Base-by-base conservation (phyloP, 2,329 filamentous ascomycete genomes). In the Diaporthe amygdali region DNA sequence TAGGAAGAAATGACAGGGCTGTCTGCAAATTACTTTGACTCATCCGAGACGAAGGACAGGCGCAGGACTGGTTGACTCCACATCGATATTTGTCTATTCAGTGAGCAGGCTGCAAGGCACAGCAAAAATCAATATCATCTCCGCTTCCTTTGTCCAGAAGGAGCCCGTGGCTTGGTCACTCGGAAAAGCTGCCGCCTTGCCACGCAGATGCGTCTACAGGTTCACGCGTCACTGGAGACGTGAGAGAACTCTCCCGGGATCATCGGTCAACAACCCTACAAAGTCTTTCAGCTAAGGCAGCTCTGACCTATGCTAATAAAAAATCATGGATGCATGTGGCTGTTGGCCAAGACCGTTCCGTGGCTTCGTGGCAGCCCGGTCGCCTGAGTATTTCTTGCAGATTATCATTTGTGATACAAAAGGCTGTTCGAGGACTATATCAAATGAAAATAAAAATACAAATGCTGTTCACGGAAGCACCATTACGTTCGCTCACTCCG, bases 361-460 rank as follows among this genome's bases (percentile, higher is more conserved):
- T 9, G 7, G 22, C 46, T 27, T 0, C 27, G 10, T 49, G n/a
- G n/a, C n/a, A n/a, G n/a, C n/a, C n/a, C n/a, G n/a, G n/a, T n/a
- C n/a, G n/a, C n/a, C n/a, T 15, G 2, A 20, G 46, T 49, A 25
- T 2, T 15, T 15, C 12, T 1, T 49, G 46, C 22, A 49, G 46
- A 27, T 8, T 8, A 5, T 12, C 12, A 47, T 49, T 22, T 8
- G 27, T 7, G 0, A 0, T 2, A 8, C 46, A 7, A 15, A 0
- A 37, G 30, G 10, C 17, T 37, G 9, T 5, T 15, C 7, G n/a
- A n/a, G n/a, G n/a, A n/a, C n/a, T n/a, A n/a, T n/a, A n/a, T n/a
- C n/a, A n/a, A n/a, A n/a, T n/a, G n/a, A n/a, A n/a, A n/a, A n/a
- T n/a, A n/a, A n/a, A n/a, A n/a, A n/a, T n/a, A n/a, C n/a, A n/a